Evolutionary conservation across 805 yeast genomes (phyloP).

Genomic region (Lachancea cidri): DNA sequence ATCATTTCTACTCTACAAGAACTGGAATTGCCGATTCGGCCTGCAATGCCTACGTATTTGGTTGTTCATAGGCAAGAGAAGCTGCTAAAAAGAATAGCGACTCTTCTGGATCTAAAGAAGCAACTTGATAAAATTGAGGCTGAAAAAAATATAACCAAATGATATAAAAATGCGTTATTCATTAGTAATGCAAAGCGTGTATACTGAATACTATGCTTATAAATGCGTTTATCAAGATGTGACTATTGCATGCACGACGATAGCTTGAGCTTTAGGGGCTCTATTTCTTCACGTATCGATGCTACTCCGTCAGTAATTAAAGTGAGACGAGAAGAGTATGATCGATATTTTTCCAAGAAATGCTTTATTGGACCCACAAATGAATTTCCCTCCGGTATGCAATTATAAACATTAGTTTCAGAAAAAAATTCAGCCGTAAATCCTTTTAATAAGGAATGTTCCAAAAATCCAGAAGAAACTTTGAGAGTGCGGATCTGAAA

Average conservation of each 20-base stretch:
- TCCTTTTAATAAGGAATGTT: conserved; percentile 4
- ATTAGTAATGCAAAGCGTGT: background rate
- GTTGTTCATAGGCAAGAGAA: conserved; percentile 76
- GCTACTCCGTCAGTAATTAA: background rate
- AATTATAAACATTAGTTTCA: too few species aligned
- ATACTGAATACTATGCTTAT: too few species aligned
- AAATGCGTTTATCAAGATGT: too few species aligned
- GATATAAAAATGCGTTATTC: background rate
- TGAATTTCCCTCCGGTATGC: too few species aligned
- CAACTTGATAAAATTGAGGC: conserved; percentile 84
- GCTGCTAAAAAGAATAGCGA: conserved; percentile 60
- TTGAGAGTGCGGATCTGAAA: conserved; percentile 8
- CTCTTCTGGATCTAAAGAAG: conserved; percentile 75
- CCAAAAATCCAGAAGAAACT: conserved; percentile 22
- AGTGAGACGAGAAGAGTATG: background rate
- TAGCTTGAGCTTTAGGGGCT: background rate
- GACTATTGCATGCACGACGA: too few species aligned
- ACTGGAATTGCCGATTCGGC: conserved; percentile 71
- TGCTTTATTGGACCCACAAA: background rate
- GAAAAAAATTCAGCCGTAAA: conserved; percentile 2
- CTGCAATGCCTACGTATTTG: conserved; percentile 80
- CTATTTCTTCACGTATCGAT: background rate
- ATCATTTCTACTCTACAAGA: conserved; percentile 64
- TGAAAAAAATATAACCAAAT: conserved; percentile 52
- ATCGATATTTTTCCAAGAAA: background rate